Conservation (phyloP, 441 rosid species). For the Jatropha multifida region DNA sequence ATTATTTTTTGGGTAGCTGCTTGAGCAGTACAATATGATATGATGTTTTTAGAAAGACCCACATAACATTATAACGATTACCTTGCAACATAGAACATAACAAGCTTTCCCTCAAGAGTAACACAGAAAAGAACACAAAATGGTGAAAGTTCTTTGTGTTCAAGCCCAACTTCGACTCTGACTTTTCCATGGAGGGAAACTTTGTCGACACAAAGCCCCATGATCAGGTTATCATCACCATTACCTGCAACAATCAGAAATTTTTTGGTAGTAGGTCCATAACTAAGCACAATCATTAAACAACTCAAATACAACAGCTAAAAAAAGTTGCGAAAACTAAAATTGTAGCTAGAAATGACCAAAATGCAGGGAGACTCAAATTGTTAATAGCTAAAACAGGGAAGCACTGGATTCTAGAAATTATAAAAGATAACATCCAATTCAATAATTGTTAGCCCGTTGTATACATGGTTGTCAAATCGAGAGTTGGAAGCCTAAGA, state of each 20-base stretch:
- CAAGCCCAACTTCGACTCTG: slow-evolving; percentile 61
- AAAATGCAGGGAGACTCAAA: not conserved
- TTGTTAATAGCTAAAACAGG: not conserved
- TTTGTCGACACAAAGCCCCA: slow-evolving; percentile 79
- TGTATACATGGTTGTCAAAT: no score
- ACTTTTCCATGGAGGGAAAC: slow-evolving; percentile 62
- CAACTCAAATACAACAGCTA: slow-evolving; percentile 7
- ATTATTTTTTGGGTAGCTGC: not conserved
- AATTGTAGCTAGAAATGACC: not conserved
- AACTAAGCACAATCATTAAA: not conserved
- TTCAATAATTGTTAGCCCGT: not conserved
- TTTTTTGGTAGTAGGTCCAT: slow-evolving; percentile 4
- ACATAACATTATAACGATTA: slow-evolving; percentile 30
- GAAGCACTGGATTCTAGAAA: not conserved
- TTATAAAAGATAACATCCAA: not conserved
- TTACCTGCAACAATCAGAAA: slow-evolving; percentile 50
- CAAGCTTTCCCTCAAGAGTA: slow-evolving; percentile 89
- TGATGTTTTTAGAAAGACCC: slow-evolving; percentile 6
- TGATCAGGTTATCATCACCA: slow-evolving; percentile 78
- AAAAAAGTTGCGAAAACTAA: not conserved
- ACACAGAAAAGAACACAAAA: slow-evolving; percentile 75
- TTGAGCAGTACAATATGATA: slow-evolving; percentile 7
- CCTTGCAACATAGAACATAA: slow-evolving; percentile 83
- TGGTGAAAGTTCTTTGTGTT: slow-evolving; percentile 69
- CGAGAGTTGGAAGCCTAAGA: no score